These are phyloP conservation scores for Ramichloridium luteum DNA, from an alignment of 2,329 filamentous ascomycete species.

Conservation along the genomic window DNA sequence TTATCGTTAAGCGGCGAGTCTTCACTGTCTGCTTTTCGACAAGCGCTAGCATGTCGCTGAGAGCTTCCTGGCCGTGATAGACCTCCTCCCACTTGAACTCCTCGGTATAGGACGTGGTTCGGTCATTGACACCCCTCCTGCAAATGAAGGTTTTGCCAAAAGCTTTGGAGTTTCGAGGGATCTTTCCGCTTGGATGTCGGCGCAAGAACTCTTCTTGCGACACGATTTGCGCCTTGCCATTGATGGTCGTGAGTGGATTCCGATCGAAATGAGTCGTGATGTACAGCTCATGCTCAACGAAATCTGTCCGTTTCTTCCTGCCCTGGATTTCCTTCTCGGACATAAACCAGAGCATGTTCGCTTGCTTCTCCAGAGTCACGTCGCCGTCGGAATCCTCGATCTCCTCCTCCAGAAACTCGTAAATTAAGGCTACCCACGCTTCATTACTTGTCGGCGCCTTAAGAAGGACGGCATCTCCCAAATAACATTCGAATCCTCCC, in stretches of 20 bases:
- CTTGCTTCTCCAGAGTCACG: conserved; percentile 48
- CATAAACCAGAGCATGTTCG: conserved; percentile 92
- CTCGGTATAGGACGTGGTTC: conserved; percentile 81
- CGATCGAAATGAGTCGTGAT: conserved; percentile 77
- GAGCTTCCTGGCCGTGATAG: conserved; percentile 54
- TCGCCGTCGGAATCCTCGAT: conserved; percentile 48
- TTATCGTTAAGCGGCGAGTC: conserved; percentile 37
- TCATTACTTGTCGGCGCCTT: conserved; percentile 75
- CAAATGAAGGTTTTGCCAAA: conserved; percentile 83
- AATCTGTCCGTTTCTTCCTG: conserved; percentile 67
- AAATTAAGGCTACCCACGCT: conserved; percentile 84
- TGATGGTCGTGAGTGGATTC: conserved; percentile 79
- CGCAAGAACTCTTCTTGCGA: conserved; percentile 57
- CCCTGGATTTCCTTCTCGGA: conserved; percentile 81
- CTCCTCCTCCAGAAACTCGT: conserved; percentile 64
- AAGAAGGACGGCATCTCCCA: conserved; percentile 76
- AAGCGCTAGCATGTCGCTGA: conserved; percentile 53
- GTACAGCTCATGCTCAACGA: conserved; percentile 74
- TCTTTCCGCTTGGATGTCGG: conserved; percentile 60
- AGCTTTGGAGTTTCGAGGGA: conserved; percentile 60
- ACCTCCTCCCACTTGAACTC: conserved; percentile 88
- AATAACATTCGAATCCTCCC: conserved; percentile 63
- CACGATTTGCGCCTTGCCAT: conserved; percentile 71
- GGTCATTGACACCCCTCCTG: conserved; percentile 74
- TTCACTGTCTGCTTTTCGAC: conserved; percentile 63